Evolutionary conservation across 1,284 basidiomycete species (phyloP).

Genomic region (Thelephora terrestris): DNA sequence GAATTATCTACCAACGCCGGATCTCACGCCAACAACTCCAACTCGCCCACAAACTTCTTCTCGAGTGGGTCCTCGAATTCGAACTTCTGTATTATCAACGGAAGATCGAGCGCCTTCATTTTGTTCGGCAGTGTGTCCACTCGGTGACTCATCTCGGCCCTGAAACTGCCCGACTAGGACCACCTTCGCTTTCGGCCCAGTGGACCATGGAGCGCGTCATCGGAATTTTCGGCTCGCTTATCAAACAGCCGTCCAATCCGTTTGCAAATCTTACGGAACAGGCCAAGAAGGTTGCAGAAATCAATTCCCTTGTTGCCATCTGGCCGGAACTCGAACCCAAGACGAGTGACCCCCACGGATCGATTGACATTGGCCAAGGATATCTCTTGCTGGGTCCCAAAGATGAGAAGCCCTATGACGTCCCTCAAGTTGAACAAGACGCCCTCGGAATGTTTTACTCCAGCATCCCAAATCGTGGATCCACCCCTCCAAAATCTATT

Average conservation of each 20-base stretch:
- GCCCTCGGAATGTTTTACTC: too few species aligned
- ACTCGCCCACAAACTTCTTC: conserved; percentile 14
- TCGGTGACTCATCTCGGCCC: conserved; percentile 19
- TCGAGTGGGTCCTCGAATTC: conserved; percentile 19
- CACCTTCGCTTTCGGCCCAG: conserved; percentile 16
- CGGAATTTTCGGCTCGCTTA: conserved; percentile 24
- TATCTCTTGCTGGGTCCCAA: conserved; percentile 4
- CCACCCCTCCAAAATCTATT: not conserved
- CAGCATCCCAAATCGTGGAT: not conserved
- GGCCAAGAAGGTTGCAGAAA: conserved; percentile 7
- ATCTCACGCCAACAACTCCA: conserved; percentile 13
- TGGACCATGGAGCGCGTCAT: too few species aligned
- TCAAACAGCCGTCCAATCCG: conserved; percentile 21
- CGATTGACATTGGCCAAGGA: conserved; percentile 8
- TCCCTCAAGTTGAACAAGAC: too few species aligned
- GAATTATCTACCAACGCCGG: conserved; percentile 11
- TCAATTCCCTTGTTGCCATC: conserved; percentile 13
- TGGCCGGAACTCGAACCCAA: conserved; percentile 10
- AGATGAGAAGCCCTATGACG: not conserved
- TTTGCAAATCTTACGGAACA: too few species aligned
- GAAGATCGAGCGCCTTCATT: conserved; percentile 19
- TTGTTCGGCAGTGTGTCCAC: too few species aligned
- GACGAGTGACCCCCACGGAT: conserved; percentile 1
- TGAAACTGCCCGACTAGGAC: conserved; percentile 20
- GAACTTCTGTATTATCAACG: conserved; percentile 22